Evolutionary conservation across 352 stramenopile species (phyloP).

Genomic region (Globisporangium spinosum): DNA sequence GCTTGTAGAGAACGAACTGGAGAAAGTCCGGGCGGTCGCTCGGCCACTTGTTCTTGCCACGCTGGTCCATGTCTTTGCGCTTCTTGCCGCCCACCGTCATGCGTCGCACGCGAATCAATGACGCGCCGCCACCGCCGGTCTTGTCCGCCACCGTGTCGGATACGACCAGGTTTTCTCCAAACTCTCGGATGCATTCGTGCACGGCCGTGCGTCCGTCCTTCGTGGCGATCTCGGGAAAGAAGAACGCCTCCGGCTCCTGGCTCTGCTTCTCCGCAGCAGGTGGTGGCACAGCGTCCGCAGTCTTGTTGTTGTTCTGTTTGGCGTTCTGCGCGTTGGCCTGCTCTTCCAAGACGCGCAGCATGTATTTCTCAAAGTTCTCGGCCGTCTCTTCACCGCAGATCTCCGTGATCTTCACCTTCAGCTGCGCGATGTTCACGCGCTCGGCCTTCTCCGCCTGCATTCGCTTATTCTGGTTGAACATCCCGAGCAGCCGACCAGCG

Average conservation of each 20-base stretch:
- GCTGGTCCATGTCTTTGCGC: slow-evolving; percentile 74
- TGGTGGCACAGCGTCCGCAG: background rate
- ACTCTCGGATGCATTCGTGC: slow-evolving; percentile 80
- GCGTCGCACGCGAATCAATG: slow-evolving; percentile 74
- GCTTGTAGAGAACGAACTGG: slow-evolving; percentile 95
- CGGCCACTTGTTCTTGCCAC: slow-evolving; percentile 48
- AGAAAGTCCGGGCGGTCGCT: slow-evolving; percentile 86
- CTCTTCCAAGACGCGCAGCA: slow-evolving; percentile 37
- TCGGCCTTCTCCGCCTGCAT: slow-evolving; percentile 27
- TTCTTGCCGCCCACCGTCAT: slow-evolving; percentile 85
- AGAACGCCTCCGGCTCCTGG: slow-evolving; percentile 31
- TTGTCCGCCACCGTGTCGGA: slow-evolving; percentile 85
- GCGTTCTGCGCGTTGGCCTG: slow-evolving; percentile 18
- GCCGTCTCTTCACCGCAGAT: slow-evolving; percentile 49
- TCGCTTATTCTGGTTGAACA: slow-evolving; percentile 68
- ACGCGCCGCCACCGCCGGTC: slow-evolving; percentile 24
- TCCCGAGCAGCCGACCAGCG: slow-evolving; percentile 44
- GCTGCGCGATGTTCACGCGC: slow-evolving; percentile 37
- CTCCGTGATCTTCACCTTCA: slow-evolving; percentile 35
- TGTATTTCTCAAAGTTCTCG: slow-evolving; percentile 34
- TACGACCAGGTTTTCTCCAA: slow-evolving; percentile 59
- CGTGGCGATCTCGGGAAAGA: slow-evolving; percentile 66
- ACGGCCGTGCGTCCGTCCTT: slow-evolving; percentile 86
- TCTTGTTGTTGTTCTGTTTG: slow-evolving; percentile 17
- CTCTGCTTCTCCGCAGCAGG: background rate